Evolutionary conservation across 2,329 filamentous ascomycete genomes (phyloP).

Genomic region (Aspergillus flavus): DNA sequence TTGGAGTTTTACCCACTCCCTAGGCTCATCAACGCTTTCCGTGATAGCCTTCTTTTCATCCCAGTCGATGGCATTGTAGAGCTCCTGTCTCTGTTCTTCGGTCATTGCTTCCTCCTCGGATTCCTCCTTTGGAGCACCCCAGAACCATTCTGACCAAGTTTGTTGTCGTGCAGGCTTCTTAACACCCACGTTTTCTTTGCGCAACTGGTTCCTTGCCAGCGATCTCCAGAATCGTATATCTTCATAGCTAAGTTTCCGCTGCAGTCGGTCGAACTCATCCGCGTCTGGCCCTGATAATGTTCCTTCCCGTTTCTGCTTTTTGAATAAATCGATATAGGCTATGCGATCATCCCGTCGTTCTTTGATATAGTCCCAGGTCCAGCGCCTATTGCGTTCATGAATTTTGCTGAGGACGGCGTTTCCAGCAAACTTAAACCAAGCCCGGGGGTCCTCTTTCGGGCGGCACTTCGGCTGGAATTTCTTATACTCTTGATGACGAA

Average conservation of each 20-base stretch:
- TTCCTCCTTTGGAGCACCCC: slow-evolving; percentile 76
- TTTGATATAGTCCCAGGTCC: slow-evolving; percentile 95
- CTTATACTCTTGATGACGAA: slow-evolving; percentile 96
- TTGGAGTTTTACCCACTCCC: slow-evolving; percentile 90
- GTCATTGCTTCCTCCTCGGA: slow-evolving; percentile 84
- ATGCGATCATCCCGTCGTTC: slow-evolving; percentile 88
- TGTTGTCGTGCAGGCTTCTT: slow-evolving; percentile 73
- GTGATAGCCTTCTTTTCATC: slow-evolving; percentile 91
- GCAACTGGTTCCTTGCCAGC: slow-evolving; percentile 86
- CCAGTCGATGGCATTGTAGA: slow-evolving; percentile 98
- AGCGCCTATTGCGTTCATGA: slow-evolving; percentile 86
- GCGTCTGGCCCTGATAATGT: slow-evolving; percentile 68
- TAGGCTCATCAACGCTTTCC: slow-evolving; percentile 84
- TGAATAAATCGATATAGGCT: slow-evolving; percentile 91
- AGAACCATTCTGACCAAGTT: slow-evolving; percentile 89
- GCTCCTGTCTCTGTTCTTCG: slow-evolving; percentile 91
- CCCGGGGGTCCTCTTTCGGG: slow-evolving; percentile 85
- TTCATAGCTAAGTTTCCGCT: slow-evolving; percentile 88
- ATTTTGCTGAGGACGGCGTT: slow-evolving; percentile 90
- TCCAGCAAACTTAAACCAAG: slow-evolving; percentile 91
- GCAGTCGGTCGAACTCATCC: slow-evolving; percentile 73
- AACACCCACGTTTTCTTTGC: slow-evolving; percentile 91
- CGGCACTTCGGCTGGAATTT: slow-evolving; percentile 81
- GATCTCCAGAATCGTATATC: slow-evolving; percentile 98
- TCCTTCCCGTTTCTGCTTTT: slow-evolving; percentile 81